Evolutionary conservation across 441 rosid species (phyloP).

Genomic region (Biscutella laevigata): DNA sequence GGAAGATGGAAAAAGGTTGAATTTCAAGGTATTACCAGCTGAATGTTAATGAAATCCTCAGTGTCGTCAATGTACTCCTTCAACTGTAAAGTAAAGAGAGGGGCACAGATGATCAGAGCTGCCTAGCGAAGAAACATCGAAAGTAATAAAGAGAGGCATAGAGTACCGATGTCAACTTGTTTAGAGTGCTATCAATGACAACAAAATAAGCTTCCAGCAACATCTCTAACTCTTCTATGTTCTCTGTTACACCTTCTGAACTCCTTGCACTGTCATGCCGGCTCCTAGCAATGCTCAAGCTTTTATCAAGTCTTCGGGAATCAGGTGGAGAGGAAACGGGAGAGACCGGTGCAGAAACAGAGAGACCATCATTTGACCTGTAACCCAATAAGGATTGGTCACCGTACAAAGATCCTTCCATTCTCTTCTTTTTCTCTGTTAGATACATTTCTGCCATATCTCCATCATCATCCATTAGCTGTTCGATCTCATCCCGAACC

Average conservation of each 20-base stretch:
- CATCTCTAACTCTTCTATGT: constrained; percentile 94
- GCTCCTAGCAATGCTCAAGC: constrained; percentile 83
- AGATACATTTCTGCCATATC: constrained; percentile 99
- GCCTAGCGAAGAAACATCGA: neutral
- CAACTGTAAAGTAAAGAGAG: constrained; percentile 39
- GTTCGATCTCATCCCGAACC: constrained; percentile 98
- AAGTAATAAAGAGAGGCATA: neutral
- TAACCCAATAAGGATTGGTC: constrained; percentile 71
- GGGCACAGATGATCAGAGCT: neutral
- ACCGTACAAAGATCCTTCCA: constrained; percentile 69
- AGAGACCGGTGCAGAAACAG: constrained; percentile 89
- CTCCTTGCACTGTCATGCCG: constrained; percentile 88
- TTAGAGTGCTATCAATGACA: constrained; percentile 84
- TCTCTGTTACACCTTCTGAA: constrained; percentile 58
- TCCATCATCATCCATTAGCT: constrained; percentile 99
- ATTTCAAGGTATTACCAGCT: constrained; percentile 48
- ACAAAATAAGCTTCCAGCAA: constrained; percentile 99
- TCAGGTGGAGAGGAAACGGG: constrained; percentile 88
- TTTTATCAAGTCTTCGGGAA: constrained; percentile 68
- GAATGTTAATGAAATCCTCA: constrained; percentile 95
- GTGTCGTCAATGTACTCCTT: constrained; percentile 99
- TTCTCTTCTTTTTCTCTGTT: constrained; percentile 82
- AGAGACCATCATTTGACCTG: constrained; percentile 63
- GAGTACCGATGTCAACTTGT: constrained; percentile 86
- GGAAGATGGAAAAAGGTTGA: neutral